Evolutionary conservation across 352 stramenopile species (phyloP).

Genomic region (Phytophthora constricta): DNA sequence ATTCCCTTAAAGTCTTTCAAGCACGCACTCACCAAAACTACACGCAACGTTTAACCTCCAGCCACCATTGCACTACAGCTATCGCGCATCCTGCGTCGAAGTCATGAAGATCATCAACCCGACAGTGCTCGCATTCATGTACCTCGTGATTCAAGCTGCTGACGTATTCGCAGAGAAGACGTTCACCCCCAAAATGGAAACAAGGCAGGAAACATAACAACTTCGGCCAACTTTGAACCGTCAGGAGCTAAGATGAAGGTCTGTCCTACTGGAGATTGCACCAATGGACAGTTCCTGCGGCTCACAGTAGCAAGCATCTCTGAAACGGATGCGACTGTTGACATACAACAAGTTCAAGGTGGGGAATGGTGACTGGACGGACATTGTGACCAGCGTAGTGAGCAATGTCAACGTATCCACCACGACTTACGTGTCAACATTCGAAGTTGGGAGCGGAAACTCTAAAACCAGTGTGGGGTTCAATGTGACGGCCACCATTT

Average conservation of each 20-base stretch:
- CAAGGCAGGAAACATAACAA: conserved; percentile 32
- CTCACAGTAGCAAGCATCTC: conserved; percentile 54
- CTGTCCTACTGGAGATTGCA: conserved; percentile 61
- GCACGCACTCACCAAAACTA: too few relatives aligned
- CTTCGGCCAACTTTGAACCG: conserved; percentile 40
- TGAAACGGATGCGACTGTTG: conserved; percentile 23
- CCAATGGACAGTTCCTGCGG: conserved; percentile 94
- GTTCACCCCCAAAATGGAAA: conserved; percentile 6
- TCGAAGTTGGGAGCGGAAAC: conserved; percentile 20
- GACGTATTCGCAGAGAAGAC: conserved; percentile 8
- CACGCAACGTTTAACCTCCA: too few relatives aligned
- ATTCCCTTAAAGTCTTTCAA: too few relatives aligned
- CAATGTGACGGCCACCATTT: conserved; percentile 51
- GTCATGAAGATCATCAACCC: conserved; percentile 33
- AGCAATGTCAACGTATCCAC: conserved; percentile 27
- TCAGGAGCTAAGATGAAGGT: conserved; percentile 45
- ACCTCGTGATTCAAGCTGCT: conserved; percentile 7
- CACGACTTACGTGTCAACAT: conserved; percentile 32
- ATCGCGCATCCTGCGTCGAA: too few relatives aligned
- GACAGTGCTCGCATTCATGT: conserved; percentile 15
- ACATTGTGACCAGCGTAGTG: conserved; percentile 16
- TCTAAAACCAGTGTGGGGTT: conserved; percentile 19
- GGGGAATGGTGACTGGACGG: conserved; percentile 33
- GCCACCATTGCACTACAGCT: too few relatives aligned
- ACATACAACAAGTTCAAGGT: conserved; percentile 34